Percentiles rank a stretch among this genome's conserved stretches.
Evolutionary conservation across 805 yeast genomes (phyloP).

Genomic region (Maudiozyma bulderi): DNA sequence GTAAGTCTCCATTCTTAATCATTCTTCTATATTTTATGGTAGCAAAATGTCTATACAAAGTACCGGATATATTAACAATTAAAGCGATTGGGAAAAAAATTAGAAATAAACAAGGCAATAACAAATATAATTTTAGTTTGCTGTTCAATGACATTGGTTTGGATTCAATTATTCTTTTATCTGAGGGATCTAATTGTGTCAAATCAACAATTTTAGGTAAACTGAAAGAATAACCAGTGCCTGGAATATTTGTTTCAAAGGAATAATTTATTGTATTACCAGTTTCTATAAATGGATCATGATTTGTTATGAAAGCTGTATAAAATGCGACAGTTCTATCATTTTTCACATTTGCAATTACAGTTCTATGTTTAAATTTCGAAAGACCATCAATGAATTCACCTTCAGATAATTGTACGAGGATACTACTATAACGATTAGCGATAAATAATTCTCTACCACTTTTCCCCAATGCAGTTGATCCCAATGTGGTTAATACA

Average conservation of each 20-base stretch:
- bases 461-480: slow-evolving; percentile 49
- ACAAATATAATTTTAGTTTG: neutral
- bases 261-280: slow-evolving; percentile 40
- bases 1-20: slow-evolving; percentile 16
- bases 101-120: neutral
- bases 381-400: slow-evolving; percentile 46
- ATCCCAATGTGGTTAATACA: slow-evolving; percentile 41
- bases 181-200: slow-evolving; percentile 11
- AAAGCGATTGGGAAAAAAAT: slow-evolving; percentile 22
- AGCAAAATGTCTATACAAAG: slow-evolving; percentile 23
- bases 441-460: slow-evolving; percentile 67
- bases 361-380: slow-evolving; percentile 45
- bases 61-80: slow-evolving; percentile 20
- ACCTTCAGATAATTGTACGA: slow-evolving; percentile 34
- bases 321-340: slow-evolving; percentile 85
- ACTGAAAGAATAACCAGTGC: slow-evolving; percentile 9
- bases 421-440: slow-evolving; percentile 32
- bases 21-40: slow-evolving; percentile 20
- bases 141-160: neutral
- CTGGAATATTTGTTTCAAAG: slow-evolving; percentile 35
- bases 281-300: slow-evolving; percentile 60
- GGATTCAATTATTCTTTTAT: neutral
- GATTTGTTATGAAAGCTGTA: slow-evolving; percentile 66
- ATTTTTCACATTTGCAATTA: slow-evolving; percentile 66
- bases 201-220: slow-evolving; percentile 23